phyloP scores from a whole-genome alignment of 768 basidiomycete genomes.

The Cystoderma amianthinum region DNA sequence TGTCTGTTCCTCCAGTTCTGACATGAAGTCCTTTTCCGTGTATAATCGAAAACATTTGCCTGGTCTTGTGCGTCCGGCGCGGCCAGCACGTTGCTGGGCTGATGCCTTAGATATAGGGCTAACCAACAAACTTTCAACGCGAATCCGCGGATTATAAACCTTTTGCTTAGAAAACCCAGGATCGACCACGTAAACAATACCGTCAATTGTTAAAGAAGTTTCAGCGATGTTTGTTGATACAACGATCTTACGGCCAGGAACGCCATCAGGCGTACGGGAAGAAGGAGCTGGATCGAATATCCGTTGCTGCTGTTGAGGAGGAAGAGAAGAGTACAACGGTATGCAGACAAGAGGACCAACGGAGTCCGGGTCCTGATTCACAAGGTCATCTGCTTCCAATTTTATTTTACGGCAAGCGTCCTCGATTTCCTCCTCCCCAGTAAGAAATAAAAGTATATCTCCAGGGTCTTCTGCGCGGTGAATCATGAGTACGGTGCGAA shows the following conservation, averaged over 20 bases:
- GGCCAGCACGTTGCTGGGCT: slow-evolving; percentile 93
- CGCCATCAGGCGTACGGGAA: slow-evolving; percentile 52
- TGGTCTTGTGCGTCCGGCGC: slow-evolving; percentile 92
- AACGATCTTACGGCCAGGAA: slow-evolving; percentile 89
- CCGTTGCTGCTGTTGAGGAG: slow-evolving; percentile 90
- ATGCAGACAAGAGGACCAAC: slow-evolving; percentile 88
- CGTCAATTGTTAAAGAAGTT: slow-evolving; percentile 95
- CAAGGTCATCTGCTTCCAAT: slow-evolving; percentile 79
- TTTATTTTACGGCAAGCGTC: slow-evolving; percentile 93
- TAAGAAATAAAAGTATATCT: slow-evolving; percentile 91
- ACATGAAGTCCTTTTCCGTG: slow-evolving; percentile 96
- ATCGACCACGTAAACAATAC: slow-evolving; percentile 99
- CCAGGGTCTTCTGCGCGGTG: slow-evolving; percentile 93
- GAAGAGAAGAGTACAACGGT: slow-evolving; percentile 92
- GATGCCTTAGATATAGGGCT: slow-evolving; percentile 96
- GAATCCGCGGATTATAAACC: slow-evolving; percentile 95
- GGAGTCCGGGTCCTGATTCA: slow-evolving; percentile 59
- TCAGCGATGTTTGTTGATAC: slow-evolving; percentile 97
- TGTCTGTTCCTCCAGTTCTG: slow-evolving; percentile 94
- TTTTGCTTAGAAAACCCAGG: slow-evolving; percentile 98
- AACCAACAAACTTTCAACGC: slow-evolving; percentile 90
- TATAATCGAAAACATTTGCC: slow-evolving; percentile 97
- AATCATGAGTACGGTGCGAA: slow-evolving; percentile 94
- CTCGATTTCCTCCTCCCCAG: slow-evolving; percentile 98
- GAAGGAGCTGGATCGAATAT: slow-evolving; percentile 90